Percentiles rank a stretch among this genome's conserved stretches.
These are phyloP conservation scores for Trametes elegans DNA, from an alignment of 768 basidiomycete genomes.

Conservation along the genomic window DNA sequence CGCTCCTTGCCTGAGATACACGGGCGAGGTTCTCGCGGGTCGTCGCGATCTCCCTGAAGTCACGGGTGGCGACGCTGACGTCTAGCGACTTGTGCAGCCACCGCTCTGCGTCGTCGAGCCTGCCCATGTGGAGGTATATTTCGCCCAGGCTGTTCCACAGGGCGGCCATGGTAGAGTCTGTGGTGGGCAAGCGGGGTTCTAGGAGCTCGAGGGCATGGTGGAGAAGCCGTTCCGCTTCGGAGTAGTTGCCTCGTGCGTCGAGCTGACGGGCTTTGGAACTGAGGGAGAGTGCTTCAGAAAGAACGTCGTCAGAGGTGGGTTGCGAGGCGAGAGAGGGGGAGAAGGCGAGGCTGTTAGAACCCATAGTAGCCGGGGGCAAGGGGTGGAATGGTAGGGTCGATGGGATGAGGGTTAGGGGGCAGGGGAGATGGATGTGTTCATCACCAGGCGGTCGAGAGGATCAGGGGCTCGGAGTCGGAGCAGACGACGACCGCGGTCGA, in stretches of 20 bases:
- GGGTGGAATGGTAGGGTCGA: background rate
- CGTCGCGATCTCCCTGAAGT: slow-evolving; percentile 25
- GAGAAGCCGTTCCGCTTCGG: slow-evolving; percentile 32
- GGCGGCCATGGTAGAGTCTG: slow-evolving; percentile 24
- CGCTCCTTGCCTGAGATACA: slow-evolving; percentile 34
- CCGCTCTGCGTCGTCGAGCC: slow-evolving; percentile 38
- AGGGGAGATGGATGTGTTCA: background rate
- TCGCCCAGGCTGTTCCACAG: slow-evolving; percentile 37
- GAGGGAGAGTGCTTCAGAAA: slow-evolving; percentile 14
- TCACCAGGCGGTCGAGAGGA: background rate
- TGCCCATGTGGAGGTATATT: slow-evolving; percentile 34
- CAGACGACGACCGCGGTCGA: background rate
- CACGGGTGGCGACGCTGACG: slow-evolving; percentile 29
- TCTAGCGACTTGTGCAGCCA: slow-evolving; percentile 34
- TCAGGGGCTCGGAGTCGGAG: slow-evolving; percentile 9
- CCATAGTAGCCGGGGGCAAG: background rate
- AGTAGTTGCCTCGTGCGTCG: slow-evolving; percentile 24
- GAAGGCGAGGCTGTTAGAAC: slow-evolving; percentile 1
- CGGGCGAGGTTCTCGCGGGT: slow-evolving; percentile 39
- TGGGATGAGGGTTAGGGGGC: too few relatives aligned
- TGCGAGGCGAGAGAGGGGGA: background rate
- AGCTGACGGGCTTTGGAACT: slow-evolving; percentile 25
- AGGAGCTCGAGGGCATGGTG: slow-evolving; percentile 33
- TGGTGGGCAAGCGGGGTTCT: slow-evolving; percentile 22
- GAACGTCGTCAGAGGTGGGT: background rate